Percentiles rank a stretch among this genome's conserved stretches.
Evolutionary conservation across 768 basidiomycete genomes (phyloP).

Genomic region (Heimioporus sp.): DNA sequence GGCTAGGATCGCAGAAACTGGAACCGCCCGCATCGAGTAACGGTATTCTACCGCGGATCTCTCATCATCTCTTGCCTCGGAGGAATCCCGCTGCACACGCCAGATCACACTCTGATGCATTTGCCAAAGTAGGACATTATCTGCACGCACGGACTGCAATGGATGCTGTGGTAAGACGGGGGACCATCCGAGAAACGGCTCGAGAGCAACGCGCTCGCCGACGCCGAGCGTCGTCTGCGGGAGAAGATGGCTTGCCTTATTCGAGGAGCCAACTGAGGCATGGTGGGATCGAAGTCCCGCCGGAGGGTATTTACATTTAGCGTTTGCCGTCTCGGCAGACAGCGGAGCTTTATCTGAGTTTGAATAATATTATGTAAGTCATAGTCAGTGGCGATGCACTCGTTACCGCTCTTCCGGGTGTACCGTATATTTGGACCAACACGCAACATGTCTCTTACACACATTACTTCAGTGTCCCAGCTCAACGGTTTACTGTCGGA

Average conservation of each 20-base stretch:
- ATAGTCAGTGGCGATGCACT: constrained; percentile 3
- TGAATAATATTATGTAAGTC: background rate
- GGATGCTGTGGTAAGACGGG: background rate
- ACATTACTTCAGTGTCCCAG: constrained; percentile 61
- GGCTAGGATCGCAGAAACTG: constrained; percentile 60
- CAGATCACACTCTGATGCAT: constrained; percentile 24
- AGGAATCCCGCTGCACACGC: constrained; percentile 8
- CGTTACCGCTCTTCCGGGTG: background rate
- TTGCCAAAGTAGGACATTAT: constrained; percentile 15
- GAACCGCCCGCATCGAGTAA: constrained; percentile 37
- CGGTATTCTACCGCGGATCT: background rate
- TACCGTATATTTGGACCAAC: background rate
- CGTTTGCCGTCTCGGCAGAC: no score
- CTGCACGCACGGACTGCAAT: constrained; percentile 10
- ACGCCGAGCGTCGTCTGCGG: constrained; percentile 48
- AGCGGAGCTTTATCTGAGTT: background rate
- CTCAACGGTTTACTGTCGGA: constrained; percentile 58
- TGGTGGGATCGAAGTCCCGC: background rate
- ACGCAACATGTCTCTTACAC: constrained; percentile 53
- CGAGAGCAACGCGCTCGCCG: constrained; percentile 26
- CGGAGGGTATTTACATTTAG: background rate
- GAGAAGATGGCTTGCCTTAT: constrained; percentile 30
- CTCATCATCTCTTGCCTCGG: constrained; percentile 1
- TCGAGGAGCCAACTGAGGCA: background rate
- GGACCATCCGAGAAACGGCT: background rate